Evolutionary conservation across 805 yeast species (phyloP).

Genomic region (Tetrapisispora fleetii): DNA sequence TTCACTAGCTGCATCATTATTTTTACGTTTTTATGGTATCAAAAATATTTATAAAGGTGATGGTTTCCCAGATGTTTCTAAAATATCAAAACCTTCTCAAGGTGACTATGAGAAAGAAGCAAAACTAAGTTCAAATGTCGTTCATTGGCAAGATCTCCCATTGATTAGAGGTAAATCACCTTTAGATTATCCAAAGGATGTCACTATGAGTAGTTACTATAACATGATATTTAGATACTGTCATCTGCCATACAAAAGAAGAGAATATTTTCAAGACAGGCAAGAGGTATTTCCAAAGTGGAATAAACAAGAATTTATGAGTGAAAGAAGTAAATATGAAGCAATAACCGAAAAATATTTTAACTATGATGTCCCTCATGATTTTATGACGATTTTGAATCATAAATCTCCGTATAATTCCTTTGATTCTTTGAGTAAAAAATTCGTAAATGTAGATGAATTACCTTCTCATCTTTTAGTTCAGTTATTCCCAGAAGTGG

Average conservation of each 20-base stretch:
- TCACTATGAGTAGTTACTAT: constrained; percentile 21
- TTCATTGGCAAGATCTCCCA: constrained; percentile 16
- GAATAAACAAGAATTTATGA: constrained; percentile 6
- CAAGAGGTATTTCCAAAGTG: constrained; percentile 12
- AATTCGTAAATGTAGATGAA: neutral
- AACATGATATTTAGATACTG: constrained; percentile 24
- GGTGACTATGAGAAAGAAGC: neutral
- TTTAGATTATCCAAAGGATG: constrained; percentile 24
- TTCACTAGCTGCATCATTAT: constrained; percentile 22
- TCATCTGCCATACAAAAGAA: constrained; percentile 23
- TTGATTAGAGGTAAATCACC: constrained; percentile 20
- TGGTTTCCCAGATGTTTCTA: constrained; percentile 23
- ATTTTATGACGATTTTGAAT: constrained; percentile 17
- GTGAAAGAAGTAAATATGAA: constrained; percentile 3
- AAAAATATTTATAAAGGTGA: constrained; percentile 18
- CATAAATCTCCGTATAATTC: constrained; percentile 9
- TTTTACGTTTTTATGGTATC: constrained; percentile 25
- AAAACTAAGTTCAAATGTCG: neutral
- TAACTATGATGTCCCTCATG: constrained; percentile 18
- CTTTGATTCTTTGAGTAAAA: neutral
- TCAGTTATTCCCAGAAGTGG: constrained; percentile 27
- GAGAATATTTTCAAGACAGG: constrained; percentile 16
- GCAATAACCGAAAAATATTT: constrained; percentile 7
- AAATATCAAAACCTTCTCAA: constrained; percentile 2
- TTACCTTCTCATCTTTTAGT: constrained; percentile 13